Evolutionary conservation across 345 rosid species (phyloP).

Genomic region (Eucalyptus pauciflora): DNA sequence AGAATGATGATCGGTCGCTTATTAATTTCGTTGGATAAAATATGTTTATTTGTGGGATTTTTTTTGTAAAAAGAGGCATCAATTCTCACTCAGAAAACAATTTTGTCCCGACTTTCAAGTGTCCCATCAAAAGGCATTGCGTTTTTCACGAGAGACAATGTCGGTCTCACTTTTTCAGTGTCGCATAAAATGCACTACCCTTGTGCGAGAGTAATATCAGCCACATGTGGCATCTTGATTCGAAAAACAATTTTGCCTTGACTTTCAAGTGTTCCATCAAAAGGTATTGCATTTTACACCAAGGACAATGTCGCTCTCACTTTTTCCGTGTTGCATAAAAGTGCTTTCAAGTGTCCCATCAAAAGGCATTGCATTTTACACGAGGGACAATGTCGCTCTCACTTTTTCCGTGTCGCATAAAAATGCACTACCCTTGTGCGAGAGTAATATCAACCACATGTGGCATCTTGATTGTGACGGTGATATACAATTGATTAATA

Average conservation of each 20-base stretch:
- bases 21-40: neutral
- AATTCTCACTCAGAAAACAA: neutral
- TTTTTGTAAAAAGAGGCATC: neutral
- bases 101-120: neutral
- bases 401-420: too few relatives aligned
- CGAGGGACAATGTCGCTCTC: too few relatives aligned
- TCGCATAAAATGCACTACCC: neutral
- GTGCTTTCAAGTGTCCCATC: too few relatives aligned
- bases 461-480: neutral
- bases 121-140: neutral
- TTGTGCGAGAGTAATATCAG: too few relatives aligned
- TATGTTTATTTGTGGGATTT: neutral
- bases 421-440: too few relatives aligned
- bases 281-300: neutral
- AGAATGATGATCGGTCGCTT: neutral
- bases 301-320: accelerated
- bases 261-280: too few relatives aligned
- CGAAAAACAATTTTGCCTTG: too few relatives aligned
- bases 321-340: neutral
- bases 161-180: too few relatives aligned
- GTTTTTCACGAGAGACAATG: neutral
- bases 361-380: too few relatives aligned
- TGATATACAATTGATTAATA: neutral
- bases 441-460: too few relatives aligned
- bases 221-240: too few relatives aligned